phyloP scores from a whole-genome alignment of 2,329 filamentous ascomycete species.

The Elsinoe batatas region DNA sequence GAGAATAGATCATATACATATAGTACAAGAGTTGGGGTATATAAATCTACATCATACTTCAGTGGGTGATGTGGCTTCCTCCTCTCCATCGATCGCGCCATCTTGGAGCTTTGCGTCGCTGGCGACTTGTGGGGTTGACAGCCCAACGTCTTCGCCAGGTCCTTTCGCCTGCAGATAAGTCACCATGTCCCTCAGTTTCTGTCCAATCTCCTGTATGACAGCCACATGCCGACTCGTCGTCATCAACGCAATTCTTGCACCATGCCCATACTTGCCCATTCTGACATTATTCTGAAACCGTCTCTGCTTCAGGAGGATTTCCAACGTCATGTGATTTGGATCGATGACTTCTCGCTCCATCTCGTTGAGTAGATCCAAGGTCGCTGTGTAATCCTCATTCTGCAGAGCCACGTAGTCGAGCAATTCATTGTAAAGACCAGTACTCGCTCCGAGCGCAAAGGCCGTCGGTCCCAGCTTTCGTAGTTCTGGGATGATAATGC shows the following conservation, averaged over 20 bases:
- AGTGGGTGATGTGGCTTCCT: too few relatives aligned
- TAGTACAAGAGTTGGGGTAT: background rate
- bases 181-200: background rate
- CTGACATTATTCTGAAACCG: slow-evolving; percentile 21
- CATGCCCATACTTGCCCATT: slow-evolving; percentile 17
- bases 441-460: slow-evolving; percentile 62
- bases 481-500: slow-evolving; percentile 55
- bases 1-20: slow-evolving; percentile 1
- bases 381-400: slow-evolving; percentile 47
- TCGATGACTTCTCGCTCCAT: slow-evolving; percentile 27
- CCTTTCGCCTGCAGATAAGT: background rate
- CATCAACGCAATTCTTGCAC: slow-evolving; percentile 23
- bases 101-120: too few relatives aligned
- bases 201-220: background rate
- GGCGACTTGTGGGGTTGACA: too few relatives aligned
- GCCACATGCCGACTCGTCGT: slow-evolving; percentile 18
- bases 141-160: background rate
- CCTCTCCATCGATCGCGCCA: too few relatives aligned
- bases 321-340: slow-evolving; percentile 32
- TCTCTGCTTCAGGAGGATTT: slow-evolving; percentile 27
- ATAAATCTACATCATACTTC: background rate
- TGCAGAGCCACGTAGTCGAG: slow-evolving; percentile 52
- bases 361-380: slow-evolving; percentile 43
- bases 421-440: slow-evolving; percentile 59
- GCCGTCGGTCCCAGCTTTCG: slow-evolving; percentile 59